Conservation (phyloP, 225 moss, liverwort and hornwort species). For the Physcomitrium patens region DNA sequence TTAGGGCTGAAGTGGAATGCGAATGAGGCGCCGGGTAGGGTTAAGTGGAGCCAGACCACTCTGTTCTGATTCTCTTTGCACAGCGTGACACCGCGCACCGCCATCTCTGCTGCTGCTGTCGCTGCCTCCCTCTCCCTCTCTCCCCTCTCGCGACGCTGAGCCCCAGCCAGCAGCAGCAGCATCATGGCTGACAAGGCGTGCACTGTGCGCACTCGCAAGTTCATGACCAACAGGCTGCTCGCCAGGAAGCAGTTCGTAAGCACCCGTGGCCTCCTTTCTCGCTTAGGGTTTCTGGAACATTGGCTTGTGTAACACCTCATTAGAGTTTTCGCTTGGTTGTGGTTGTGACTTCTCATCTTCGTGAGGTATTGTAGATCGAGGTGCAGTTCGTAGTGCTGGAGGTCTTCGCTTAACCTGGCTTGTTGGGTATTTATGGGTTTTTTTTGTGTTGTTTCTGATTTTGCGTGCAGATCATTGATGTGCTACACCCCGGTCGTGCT, state of each 20-base stretch:
- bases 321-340: background rate
- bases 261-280: background rate
- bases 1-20: too few species aligned
- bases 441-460: too few species aligned
- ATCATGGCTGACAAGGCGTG: slow-evolving; percentile 90
- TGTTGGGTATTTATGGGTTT: background rate
- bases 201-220: slow-evolving; percentile 93
- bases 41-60: too few species aligned
- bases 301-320: background rate
- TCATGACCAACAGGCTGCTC: slow-evolving; percentile 88
- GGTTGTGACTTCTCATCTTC: too few species aligned
- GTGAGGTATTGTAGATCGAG: too few species aligned
- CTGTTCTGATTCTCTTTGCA: too few species aligned
- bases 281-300: background rate
- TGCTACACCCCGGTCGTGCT: slow-evolving; percentile 79
- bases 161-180: slow-evolving; percentile 32
- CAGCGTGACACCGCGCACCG: too few species aligned
- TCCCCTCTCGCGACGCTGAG: background rate
- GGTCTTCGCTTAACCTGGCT: too few species aligned
- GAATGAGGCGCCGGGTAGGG: too few species aligned
- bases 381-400: too few species aligned
- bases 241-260: slow-evolving; percentile 88
- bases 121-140: background rate
- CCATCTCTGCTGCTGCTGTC: too few species aligned
- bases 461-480: slow-evolving; percentile 68